phyloP scores from a whole-genome alignment of 345 rosid genomes.

The Eutrema yunnanense region DNA sequence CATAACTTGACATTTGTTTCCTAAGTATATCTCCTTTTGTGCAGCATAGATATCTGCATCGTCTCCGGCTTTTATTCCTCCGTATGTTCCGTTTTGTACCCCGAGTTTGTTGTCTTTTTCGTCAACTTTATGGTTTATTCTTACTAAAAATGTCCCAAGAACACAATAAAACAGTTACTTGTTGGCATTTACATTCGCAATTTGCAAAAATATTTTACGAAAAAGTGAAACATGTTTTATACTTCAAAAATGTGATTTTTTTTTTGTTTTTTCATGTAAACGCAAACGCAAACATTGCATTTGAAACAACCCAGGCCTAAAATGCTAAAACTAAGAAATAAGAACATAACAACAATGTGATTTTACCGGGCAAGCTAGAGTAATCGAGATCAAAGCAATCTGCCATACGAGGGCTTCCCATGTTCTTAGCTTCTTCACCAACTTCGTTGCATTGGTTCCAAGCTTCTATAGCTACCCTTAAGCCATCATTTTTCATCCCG shows the following conservation, averaged over 20 bases:
- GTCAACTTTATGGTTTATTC: conserved; percentile 42
- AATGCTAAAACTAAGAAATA: neutral
- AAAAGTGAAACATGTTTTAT: neutral
- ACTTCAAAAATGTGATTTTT: neutral
- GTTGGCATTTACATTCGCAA: neutral
- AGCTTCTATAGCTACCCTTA: conserved; percentile 56
- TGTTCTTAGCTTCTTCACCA: conserved; percentile 48
- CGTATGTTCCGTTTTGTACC: conserved; percentile 34
- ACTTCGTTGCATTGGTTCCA: conserved; percentile 78
- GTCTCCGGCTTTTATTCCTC: conserved; percentile 28
- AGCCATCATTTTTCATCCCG: conserved; percentile 42
- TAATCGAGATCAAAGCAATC: conserved; percentile 60
- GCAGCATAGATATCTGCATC: conserved; percentile 46
- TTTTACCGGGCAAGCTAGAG: conserved; percentile 24
- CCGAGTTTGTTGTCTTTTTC: conserved; percentile 54
- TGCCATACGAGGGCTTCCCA: conserved; percentile 77
- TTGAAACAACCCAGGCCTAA: neutral
- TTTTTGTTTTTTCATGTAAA: neutral
- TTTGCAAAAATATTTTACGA: neutral
- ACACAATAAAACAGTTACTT: conserved; percentile 2
- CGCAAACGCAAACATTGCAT: neutral
- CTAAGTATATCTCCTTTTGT: conserved; percentile 53
- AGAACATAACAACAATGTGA: neutral
- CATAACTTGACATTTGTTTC: conserved; percentile 51
- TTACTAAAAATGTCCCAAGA: conserved; percentile 14